A percentile compares a stretch with the other conserved stretches of the same genome.
Evolutionary conservation across 1,284 basidiomycete species (phyloP).

Genomic region (Psilocybe mexicana): DNA sequence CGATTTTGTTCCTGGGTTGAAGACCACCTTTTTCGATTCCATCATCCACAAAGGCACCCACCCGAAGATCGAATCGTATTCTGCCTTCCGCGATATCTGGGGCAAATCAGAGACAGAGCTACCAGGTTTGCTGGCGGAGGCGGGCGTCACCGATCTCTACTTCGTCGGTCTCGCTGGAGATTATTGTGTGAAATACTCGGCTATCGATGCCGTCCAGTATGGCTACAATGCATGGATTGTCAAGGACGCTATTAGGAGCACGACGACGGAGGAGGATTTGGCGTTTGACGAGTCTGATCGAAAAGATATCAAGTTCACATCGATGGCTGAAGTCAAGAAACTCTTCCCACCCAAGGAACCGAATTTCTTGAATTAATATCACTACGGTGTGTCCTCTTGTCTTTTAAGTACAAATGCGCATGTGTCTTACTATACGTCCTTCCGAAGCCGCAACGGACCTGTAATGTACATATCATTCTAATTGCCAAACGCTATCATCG

Average conservation of each 20-base stretch:
- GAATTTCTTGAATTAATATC: background rate
- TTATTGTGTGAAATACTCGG: constrained; percentile 53
- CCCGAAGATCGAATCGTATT: constrained; percentile 49
- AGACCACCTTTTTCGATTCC: constrained; percentile 35
- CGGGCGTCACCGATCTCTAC: constrained; percentile 46
- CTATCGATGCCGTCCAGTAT: constrained; percentile 42
- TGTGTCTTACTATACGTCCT: background rate
- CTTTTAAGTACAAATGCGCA: background rate
- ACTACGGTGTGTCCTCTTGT: background rate
- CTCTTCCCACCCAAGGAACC: background rate
- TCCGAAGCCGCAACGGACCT: too few relatives aligned
- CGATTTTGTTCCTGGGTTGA: constrained; percentile 43
- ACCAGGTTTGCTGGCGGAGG: constrained; percentile 33
- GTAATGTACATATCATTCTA: too few relatives aligned
- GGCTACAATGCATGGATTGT: constrained; percentile 49
- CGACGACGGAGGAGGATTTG: constrained; percentile 28
- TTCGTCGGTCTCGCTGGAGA: constrained; percentile 52
- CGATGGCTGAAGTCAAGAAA: constrained; percentile 27
- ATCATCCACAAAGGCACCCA: constrained; percentile 48
- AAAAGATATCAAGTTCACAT: constrained; percentile 34
- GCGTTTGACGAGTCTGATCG: constrained; percentile 39
- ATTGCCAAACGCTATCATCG: too few relatives aligned
- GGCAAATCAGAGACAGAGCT: constrained; percentile 38
- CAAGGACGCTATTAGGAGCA: constrained; percentile 44
- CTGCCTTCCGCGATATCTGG: constrained; percentile 54